Base-by-base conservation (phyloP, 1,284 basidiomycete species). In the Neolentinus lepideus region DNA sequence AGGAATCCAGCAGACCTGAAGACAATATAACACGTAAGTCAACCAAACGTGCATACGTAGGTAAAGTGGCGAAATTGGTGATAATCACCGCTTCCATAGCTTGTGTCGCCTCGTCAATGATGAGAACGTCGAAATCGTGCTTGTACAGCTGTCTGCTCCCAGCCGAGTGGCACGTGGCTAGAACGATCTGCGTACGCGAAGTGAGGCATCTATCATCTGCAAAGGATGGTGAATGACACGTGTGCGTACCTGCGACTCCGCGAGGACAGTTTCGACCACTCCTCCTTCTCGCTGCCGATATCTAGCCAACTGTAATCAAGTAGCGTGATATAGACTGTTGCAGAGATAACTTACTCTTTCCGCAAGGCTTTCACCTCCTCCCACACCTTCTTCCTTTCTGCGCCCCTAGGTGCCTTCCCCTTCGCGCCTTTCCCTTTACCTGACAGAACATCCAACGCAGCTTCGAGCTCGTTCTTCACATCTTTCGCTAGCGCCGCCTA, bases 51-150 rank as follows among this genome's bases (percentile, higher is more conserved):
- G 19, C 57, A 1, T 57, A 38, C n/a, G n/a, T n/a, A n/a, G n/a
- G n/a, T n/a, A n/a, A n/a, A n/a, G n/a, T n/a, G n/a, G n/a, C n/a
- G n/a, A n/a, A 57, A 45, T 9, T 47, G 46, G 53, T 38, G 14
- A 16, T 35, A 19, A 62, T 61, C 65, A 94, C 91, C 8, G 94
- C 90, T 71, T 98, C 95, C n/a, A 97, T 69, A 2, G 94, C 95
- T 69, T 98, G 96, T 0, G 95, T 98, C 0, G 94, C 93, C 72
- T 98, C 96, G 62, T 98, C 96, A 43, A 99, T 93, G 45, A 98
- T 89, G 8, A 94, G 85, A 0, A 94, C 86, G 67, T 98, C 96
- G 63, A 98, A 99, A 2, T 77, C 69, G 58, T 87, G 78, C 58
- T 87, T 83, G 38, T 80, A 79, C 9, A 96, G 71, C 62, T 93